Evolutionary conservation across 2,329 filamentous ascomycete genomes (phyloP).

Genomic region (Pyrenochaeta sp.): DNA sequence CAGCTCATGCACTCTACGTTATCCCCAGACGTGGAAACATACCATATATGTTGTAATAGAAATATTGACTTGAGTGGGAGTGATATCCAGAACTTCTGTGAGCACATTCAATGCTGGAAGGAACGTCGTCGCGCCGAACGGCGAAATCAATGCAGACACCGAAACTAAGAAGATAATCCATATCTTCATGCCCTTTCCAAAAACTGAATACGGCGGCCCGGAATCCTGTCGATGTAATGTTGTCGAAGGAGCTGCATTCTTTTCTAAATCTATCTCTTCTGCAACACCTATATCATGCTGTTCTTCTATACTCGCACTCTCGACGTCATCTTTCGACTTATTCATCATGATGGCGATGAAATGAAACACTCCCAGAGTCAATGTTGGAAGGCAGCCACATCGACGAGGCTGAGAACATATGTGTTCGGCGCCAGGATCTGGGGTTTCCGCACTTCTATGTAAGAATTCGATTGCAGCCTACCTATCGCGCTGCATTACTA

Average conservation of each 20-base stretch:
- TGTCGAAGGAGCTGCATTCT: slow-evolving; percentile 9
- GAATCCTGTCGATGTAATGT: slow-evolving; percentile 29
- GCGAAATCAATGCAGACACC: slow-evolving; percentile 57
- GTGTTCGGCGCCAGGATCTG: too few species aligned
- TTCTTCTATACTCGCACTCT: neutral
- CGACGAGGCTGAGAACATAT: too few species aligned
- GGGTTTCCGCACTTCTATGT: slow-evolving; percentile 5
- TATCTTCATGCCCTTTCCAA: slow-evolving; percentile 50
- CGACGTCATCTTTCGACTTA: neutral
- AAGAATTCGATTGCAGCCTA: slow-evolving; percentile 1
- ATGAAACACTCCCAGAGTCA: neutral
- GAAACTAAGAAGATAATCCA: slow-evolving; percentile 59
- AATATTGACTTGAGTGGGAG: slow-evolving; percentile 56
- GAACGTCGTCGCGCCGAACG: slow-evolving; percentile 50
- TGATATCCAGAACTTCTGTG: slow-evolving; percentile 50
- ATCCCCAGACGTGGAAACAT: slow-evolving; percentile 1
- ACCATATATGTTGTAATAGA: slow-evolving; percentile 61
- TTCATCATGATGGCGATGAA: too few species aligned
- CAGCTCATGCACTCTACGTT: neutral
- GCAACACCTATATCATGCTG: neutral
- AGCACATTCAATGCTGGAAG: slow-evolving; percentile 46
- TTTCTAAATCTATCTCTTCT: slow-evolving; percentile 22
- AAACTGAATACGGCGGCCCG: slow-evolving; percentile 41
- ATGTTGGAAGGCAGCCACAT: neutral
- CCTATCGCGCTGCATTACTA: slow-evolving; percentile 4